Base-by-base conservation (phyloP, 352 stramenopile species). In the Phytopythium helicoides region DNA sequence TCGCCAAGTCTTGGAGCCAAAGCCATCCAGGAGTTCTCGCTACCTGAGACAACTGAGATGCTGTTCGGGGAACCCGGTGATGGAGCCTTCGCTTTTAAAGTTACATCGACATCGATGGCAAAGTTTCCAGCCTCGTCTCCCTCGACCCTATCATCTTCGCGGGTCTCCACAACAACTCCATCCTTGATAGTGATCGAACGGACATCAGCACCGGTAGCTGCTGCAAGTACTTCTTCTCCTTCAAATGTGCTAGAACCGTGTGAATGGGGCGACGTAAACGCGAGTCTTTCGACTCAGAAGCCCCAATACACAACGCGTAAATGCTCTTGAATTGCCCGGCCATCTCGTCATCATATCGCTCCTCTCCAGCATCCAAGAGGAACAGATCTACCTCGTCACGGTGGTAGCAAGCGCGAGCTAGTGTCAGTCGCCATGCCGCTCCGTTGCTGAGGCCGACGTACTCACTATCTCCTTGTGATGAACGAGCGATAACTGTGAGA, bases 331-430 rank as follows among this genome's bases (percentile, higher is more conserved):
- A 76, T 71, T 35, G 88, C 79, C 47, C 80, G 78, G 5, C 73
- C 65, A 45, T 82, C 72, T 35, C 23, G 23, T 36, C 15, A 8
- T 16, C 23, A n/a, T 26, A 18, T 1, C 34, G 25, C 15, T 71
- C 57, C 18, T 86, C 66, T 25, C 74, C 70, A 22, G 80, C 68
- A 55, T 92, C 82, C n/a, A 92, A 63, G 3, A 92, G 42, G 33
- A 82, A 71, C 23, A 95, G 62, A 47, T 87, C 76, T 6, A 83
- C 73, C 57, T 95, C 79, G 38, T 72, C 85, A 15, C 42, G 42
- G 22, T n/a, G 42, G 68, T 97, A 97, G 55, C 84, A 93, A 28
- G 86, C 82, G 44, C 89, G 85, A 26, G 89, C 89, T 8, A 97
- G 56, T 25, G 64, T 75, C 19, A 97, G 69, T 0, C 42, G 42